Conservation (phyloP, 306 rosid species). For the Ormosia emarginata region DNA sequence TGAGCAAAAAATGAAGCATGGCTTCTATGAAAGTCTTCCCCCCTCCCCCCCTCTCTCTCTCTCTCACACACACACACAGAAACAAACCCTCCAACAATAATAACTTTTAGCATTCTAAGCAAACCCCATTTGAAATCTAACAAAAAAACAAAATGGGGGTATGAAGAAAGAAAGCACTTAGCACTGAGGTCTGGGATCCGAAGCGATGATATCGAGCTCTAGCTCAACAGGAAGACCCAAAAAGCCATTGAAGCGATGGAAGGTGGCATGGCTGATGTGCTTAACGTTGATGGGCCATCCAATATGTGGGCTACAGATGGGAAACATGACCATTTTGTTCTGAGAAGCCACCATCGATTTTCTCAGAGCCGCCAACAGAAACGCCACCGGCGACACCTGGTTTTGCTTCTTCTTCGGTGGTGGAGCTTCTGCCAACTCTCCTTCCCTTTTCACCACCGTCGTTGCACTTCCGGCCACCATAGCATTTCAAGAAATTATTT, state of each 20-base stretch:
- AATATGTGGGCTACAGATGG: slow-evolving; percentile 7
- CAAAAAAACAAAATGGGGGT: neutral
- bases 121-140: no score
- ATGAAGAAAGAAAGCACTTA: slow-evolving; percentile 47
- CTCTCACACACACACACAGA: no score
- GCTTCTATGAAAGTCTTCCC: no score
- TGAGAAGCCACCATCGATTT: no score
- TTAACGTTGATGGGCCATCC: slow-evolving; percentile 90
- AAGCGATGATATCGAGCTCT: slow-evolving; percentile 78
- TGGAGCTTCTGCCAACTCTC: slow-evolving; percentile 11
- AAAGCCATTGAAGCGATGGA: slow-evolving; percentile 89
- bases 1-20: no score
- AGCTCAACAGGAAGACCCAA: slow-evolving; percentile 90
- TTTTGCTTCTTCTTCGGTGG: slow-evolving; percentile 55
- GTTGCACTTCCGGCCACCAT: no score
- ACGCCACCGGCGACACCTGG: slow-evolving; percentile 58
- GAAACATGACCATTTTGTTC: no score
- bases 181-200: slow-evolving; percentile 62
- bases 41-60: no score
- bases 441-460: slow-evolving; percentile 40
- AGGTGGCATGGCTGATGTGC: slow-evolving; percentile 85
- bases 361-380: no score
- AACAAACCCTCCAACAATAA: no score
- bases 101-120: no score
- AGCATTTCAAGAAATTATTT: no score